Evolutionary conservation across 176 grass and related monocot species (phyloP).

Genomic region (Miscanthus lutarioriparius): DNA sequence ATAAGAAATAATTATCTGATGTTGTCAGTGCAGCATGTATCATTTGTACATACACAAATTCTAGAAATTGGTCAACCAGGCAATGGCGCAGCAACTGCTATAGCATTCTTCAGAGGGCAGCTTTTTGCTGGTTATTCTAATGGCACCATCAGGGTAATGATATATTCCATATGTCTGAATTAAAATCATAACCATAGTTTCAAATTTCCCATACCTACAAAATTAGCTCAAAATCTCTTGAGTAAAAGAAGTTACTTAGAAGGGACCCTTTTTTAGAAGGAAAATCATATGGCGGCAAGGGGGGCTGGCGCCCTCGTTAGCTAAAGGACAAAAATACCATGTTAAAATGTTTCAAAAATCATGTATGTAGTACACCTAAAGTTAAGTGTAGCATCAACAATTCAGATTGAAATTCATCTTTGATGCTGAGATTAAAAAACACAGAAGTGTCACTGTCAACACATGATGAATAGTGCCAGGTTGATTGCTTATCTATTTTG

Average conservation of each 20-base stretch:
- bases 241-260: background rate
- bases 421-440: too few species aligned
- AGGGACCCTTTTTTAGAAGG: background rate
- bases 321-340: too few species aligned
- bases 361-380: too few species aligned
- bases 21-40: constrained; percentile 77
- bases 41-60: constrained; percentile 97
- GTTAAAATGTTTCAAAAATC: too few species aligned
- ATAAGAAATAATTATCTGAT: constrained; percentile 41
- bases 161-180: constrained; percentile 29
- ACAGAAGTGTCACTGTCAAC: too few species aligned
- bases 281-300: too few species aligned
- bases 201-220: background rate
- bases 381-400: too few species aligned
- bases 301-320: too few species aligned
- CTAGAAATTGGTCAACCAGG: constrained; percentile 76
- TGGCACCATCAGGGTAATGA: constrained; percentile 85
- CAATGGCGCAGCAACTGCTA: constrained; percentile 71
- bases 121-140: constrained; percentile 84
- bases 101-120: constrained; percentile 89
- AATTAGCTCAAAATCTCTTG: constrained; percentile 10
- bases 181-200: constrained; percentile 22
- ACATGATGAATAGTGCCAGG: too few species aligned
- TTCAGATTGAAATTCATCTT: too few species aligned
- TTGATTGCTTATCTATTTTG: too few species aligned